A percentile compares a stretch with the other conserved stretches of the same genome.
Conservation (phyloP, 371 early-diverging fungal genomes). For the Mucor saturninus region DNA sequence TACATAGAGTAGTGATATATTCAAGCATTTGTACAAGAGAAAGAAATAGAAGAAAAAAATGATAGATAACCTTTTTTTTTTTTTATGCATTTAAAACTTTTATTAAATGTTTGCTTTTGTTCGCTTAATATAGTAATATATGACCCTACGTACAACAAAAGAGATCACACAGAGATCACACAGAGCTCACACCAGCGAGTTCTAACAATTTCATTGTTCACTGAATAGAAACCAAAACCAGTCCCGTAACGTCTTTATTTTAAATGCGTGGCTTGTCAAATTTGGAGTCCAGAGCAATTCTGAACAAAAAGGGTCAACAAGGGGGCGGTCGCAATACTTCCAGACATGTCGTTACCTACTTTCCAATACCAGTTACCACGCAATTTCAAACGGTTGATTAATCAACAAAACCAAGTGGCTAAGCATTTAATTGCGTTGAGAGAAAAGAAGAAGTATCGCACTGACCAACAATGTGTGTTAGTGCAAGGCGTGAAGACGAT, state of each 20-base stretch:
- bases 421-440: constrained; percentile 43
- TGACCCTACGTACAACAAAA: too few relatives aligned
- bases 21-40: not conserved
- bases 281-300: too few relatives aligned
- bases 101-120: constrained; percentile 7
- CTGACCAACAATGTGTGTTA: constrained; percentile 29
- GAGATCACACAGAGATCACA: too few relatives aligned
- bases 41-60: not conserved
- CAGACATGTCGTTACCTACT: not conserved
- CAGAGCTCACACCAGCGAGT: not conserved
- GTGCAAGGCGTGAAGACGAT: constrained; percentile 49
- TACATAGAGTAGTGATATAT: constrained; percentile 1
- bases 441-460: constrained; percentile 42
- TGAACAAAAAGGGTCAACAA: too few relatives aligned
- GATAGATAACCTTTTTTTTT: not conserved
- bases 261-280: too few relatives aligned
- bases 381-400: constrained; percentile 30
- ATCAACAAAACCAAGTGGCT: constrained; percentile 25
- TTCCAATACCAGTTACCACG: constrained; percentile 6
- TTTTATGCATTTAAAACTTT: constrained; percentile 1
- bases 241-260: too few relatives aligned
- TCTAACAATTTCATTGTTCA: not conserved
- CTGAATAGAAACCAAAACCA: not conserved
- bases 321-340: not conserved
- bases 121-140: constrained; percentile 6